Conservation (phyloP, 2,329 filamentous ascomycete species). For the Graphilbum fragrans region DNA sequence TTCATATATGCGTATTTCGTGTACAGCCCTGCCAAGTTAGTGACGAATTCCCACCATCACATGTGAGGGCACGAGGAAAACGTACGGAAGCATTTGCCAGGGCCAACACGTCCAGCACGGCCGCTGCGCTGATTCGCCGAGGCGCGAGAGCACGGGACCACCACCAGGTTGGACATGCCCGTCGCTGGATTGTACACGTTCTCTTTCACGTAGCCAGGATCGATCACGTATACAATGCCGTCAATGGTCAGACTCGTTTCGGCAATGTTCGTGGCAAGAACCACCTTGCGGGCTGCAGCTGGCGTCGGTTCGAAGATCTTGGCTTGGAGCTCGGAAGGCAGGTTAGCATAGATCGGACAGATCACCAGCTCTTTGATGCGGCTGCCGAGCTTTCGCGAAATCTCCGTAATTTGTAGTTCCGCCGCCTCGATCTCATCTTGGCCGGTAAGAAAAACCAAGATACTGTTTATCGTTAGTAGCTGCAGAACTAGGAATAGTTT, state of each 20-base stretch:
- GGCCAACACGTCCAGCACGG: conserved; percentile 81
- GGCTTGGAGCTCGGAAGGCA: conserved; percentile 80
- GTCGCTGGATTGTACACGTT: conserved; percentile 86
- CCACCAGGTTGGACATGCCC: conserved; percentile 83
- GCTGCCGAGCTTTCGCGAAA: conserved; percentile 71
- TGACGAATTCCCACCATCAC: not conserved
- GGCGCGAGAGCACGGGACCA: conserved; percentile 82
- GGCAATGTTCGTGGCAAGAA: conserved; percentile 92
- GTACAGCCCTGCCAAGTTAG: conserved; percentile 42
- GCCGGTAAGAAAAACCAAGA: conserved; percentile 87
- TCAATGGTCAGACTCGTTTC: conserved; percentile 94
- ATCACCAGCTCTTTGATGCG: conserved; percentile 80
- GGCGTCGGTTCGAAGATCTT: conserved; percentile 95
- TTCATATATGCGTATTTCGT: conserved; percentile 92
- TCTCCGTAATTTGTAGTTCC: conserved; percentile 73
- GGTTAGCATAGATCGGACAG: conserved; percentile 86
- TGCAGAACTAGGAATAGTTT: not conserved
- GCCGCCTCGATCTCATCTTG: conserved; percentile 93
- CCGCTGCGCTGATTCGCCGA: conserved; percentile 89
- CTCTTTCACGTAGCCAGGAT: conserved; percentile 90
- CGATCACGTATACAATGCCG: conserved; percentile 91
- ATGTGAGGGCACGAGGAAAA: too few relatives aligned
- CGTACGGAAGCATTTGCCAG: conserved; percentile 76
- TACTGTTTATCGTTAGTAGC: conserved; percentile 22
- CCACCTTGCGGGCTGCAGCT: conserved; percentile 73